Base-by-base conservation (phyloP, 2,329 filamentous ascomycete species). In the Diaporthe longicolla region DNA sequence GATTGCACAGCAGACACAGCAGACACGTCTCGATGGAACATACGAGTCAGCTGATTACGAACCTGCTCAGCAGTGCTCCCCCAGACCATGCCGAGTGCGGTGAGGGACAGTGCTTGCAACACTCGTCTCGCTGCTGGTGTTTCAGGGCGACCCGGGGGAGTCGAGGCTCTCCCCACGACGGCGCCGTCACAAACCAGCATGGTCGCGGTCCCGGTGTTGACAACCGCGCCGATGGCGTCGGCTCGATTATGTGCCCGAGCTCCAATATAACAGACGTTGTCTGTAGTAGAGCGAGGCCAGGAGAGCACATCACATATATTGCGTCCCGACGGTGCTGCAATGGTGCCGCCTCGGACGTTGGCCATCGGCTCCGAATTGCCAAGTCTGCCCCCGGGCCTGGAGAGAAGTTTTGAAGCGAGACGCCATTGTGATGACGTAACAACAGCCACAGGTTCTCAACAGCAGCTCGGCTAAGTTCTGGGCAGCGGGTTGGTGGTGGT, bases 381-480 rank as follows among this genome's bases (percentile, higher is more conserved):
- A 68, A 68, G 63, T 19, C 29, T 50, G 29, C 24, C 43, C 61
- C 61, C 61, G 26, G 61, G 8, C 43, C 26, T 37, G 5, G 29
- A 66, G 11, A 52, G 63, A 54, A 54, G 13, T 68, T 68, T 54
- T 50, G 45, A 40, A 54, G 63, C 63, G 48, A 68, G 48, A 32
- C 11, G 7, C n/a, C 10, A 15, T 37, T 8, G 19, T 32, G 17
- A 54, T 54, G 48, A 37, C 63, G 59, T 63, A 63, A 63, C 29
- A 35, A 26, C 45, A 54, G 63, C 63, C 63, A 68, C 63, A 40
- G 21, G n/a, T 40, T 21, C 8, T 54, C 45, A 52, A 52, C 48
- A 54, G 9, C 63, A 40, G 48, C 63, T 68, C 63, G 63, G 63
- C 48, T 54, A 68, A 68, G 32, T 54, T 68, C 63, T 68, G 63